Evolutionary conservation across 345 rosid species (phyloP).

Genomic region (Clarkia xantiana): DNA sequence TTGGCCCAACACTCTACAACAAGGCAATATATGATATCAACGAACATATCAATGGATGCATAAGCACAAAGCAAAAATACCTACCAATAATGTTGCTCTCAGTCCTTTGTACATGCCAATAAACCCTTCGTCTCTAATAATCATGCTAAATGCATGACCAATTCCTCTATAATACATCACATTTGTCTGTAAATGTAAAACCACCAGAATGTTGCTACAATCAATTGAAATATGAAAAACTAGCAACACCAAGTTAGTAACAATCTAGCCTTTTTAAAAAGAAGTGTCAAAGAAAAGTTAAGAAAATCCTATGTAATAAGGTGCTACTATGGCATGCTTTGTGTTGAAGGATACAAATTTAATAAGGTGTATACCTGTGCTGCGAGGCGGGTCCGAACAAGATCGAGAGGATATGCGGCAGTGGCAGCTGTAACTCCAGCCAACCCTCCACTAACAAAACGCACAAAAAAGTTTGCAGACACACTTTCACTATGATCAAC

Average conservation of each 20-base stretch:
- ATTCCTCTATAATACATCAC: conserved; percentile 72
- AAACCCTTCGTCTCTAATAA: conserved; percentile 71
- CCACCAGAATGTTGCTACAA: neutral
- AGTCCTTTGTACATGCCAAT: conserved; percentile 89
- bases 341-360: neutral
- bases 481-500: conserved; percentile 20
- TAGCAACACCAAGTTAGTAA: too few species aligned
- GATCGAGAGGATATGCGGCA: conserved; percentile 86
- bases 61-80: conserved; percentile 7
- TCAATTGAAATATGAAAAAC: too few species aligned
- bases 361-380: conserved; percentile 45
- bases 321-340: too few species aligned
- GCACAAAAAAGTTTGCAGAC: conserved; percentile 30
- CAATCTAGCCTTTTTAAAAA: too few species aligned
- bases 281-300: too few species aligned
- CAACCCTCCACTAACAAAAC: conserved; percentile 80
- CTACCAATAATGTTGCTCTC: conserved; percentile 90
- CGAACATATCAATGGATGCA: conserved; percentile 4
- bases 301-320: neutral
- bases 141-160: conserved; percentile 57
- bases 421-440: conserved; percentile 93
- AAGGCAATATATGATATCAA: conserved; percentile 2
- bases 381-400: conserved; percentile 91
- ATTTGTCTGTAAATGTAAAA: conserved; percentile 41
- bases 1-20: conserved; percentile 87